Evolutionary conservation across 352 stramenopile genomes (phyloP), one percentile per base, ranked within the genome.

Genomic region (Globisporangium viniferum): DNA sequence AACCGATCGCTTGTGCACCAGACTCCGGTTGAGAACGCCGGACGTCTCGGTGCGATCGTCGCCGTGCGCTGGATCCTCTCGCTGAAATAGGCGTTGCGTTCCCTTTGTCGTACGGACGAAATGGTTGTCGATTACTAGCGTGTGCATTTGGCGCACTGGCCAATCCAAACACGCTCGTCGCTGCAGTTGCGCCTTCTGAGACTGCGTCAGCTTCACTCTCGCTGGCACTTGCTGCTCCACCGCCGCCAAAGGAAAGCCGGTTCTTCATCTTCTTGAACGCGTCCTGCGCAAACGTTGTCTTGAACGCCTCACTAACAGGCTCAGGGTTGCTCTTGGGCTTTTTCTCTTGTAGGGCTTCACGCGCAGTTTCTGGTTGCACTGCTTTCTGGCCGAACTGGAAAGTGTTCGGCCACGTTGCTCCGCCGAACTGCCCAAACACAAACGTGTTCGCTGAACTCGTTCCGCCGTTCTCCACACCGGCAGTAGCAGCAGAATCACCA

Each of bases 181-280:
- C 53, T 41, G 62, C 53, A 31, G 62, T 49, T 10, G 9, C 29
- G 8, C 24, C 22, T 56, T 31, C 35, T 10, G 20, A 49, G 27
- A 36, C 7, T 5, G 27, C 12, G 20, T 24, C 41, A n/a, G 24
- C 12, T 59, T 64, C 44, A 10, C n/a, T 55, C 8, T 44, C 29
- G 14, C 56, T 56, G 41, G n/a, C 31, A 61, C 44, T 69, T 3
- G 51, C 18, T 18, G 31, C 49, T 5, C 48, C 18, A 53, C 7
- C 22, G 20, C 62, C 22, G 27, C 62, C 36, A 46, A 61, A 60
- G 5, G 55, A 69, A 14, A 66, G 54, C 9, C 66, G 51, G 12
- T 22, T 59, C 35, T 67, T 67, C 66, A 71, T 67, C 27, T 62
- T 67, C 39, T 48, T 59, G 48, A 67, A 71, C 33, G 66, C 66